Base-by-base conservation (phyloP, 1,139 yeast genomes). In the Candida anutae region DNA sequence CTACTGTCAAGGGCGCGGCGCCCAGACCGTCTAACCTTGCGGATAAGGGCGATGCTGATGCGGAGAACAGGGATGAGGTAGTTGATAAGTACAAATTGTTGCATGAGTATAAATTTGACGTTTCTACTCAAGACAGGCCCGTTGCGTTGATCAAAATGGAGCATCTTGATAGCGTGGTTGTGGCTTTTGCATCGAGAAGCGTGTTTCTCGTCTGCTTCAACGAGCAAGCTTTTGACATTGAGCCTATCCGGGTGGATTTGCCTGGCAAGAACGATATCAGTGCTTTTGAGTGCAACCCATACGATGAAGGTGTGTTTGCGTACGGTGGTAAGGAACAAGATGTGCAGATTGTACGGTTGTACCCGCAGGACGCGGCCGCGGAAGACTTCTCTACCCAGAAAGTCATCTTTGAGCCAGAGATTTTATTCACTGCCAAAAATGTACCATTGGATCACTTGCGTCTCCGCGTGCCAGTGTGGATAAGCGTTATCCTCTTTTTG, bases 321-420 rank as follows among this genome's bases (percentile, higher is more conserved):
- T 70, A 58, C 44, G 94, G 90, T 26, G 94, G 93, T 24, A 74
- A 79, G 46, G 87, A 81, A 40, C 73, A 74, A 37, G 80, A 79
- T 40, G 55, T 79, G 4, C 70, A 69, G 34, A 52, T 81, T 13
- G 51, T 75, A 2, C 52, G 62, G 28, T 36, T 78, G 12, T 62
- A 57, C 27, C 53, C 54, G 4, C 39, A 38, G 15, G 45, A 40
- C 13, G 27, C 48, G 13, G 41, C 43, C 27, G 38, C 40, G 21
- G 32, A 43, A n/a, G n/a, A n/a, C n/a, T n/a, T n/a, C n/a, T 22
- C 46, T 5, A 41, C 41, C 43, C 39, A 22, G 11, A 33, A 33
- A 19, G 34, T 45, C 6, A 28, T 37, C 13, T 43, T 50, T 25
- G 48, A 39, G 5, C 42, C 57, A 1, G 48, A 55, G 23, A 46